Base-by-base conservation (phyloP, 495 filamentous ascomycete species). In the Xylaria castorea region DNA sequence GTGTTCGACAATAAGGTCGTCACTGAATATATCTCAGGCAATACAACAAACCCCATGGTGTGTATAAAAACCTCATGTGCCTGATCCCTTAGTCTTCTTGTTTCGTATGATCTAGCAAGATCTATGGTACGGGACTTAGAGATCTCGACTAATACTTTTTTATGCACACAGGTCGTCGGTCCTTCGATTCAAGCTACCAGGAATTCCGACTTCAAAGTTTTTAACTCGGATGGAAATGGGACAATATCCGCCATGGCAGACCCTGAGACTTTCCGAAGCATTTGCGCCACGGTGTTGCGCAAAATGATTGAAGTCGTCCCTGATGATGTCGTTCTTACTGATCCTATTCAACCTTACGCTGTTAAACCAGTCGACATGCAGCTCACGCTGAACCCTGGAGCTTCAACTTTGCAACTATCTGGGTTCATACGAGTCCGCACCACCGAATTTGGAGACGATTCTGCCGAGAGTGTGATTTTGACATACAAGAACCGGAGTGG, bases 401-500 rank as follows among this genome's bases (percentile, higher is more conserved):
- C 79, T 27, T 75, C 70, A 36, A 82, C 73, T 22, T 72, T 86
- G 71, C 78, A 81, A 38, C 62, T 85, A 34, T 80, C 79, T 25
- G 84, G 85, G 27, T 74, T 77, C 48, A 84, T 87, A 73, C 77
- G 85, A 20, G 80, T 87, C 36, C 80, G 82, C 63, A 84, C 81
- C 8, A 87, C 83, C 9, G 68, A 79, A 8, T 66, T 81, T 36
- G 81, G 79, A 11, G 71, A 60, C 8, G 75, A 73, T 48, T 74
- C 75, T 38, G 79, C 85, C 69, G 66, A 73, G 44, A 80, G 81
- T 57, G 51, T 98, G 71, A 89, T 91, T 1, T 85, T 91, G 1
- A 85, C 95, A 30, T 98, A 97, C 87, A 97, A 96, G 84, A 94
- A 98, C 79, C 92, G 92, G 77, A 94, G 92, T 79, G 97, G 96